Conservation (phyloP, 2,329 filamentous ascomycete genomes). For the Mollisiaceae sp. region DNA sequence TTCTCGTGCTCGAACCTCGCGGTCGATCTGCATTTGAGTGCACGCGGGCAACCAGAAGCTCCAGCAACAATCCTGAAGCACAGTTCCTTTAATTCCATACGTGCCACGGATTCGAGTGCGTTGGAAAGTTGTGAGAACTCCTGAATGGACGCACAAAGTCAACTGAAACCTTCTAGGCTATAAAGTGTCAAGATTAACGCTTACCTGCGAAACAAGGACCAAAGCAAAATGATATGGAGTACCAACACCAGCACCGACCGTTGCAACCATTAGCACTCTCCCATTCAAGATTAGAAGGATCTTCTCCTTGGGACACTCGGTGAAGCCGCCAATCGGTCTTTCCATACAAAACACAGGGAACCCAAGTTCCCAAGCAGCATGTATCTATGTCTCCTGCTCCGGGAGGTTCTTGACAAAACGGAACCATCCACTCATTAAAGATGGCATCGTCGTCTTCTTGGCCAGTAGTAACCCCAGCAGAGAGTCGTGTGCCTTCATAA, state of each 20-base stretch:
- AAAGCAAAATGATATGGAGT: slow-evolving; percentile 35
- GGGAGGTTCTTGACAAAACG: slow-evolving; percentile 44
- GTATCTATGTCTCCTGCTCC: slow-evolving; percentile 40
- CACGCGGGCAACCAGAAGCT: slow-evolving; percentile 50
- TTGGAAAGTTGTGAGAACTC: slow-evolving; percentile 35
- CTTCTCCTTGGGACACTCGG: slow-evolving; percentile 44
- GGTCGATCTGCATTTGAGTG: slow-evolving; percentile 50
- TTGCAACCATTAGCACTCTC: slow-evolving; percentile 45
- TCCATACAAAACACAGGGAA: slow-evolving; percentile 50
- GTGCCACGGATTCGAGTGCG: slow-evolving; percentile 46
- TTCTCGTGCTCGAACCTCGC: slow-evolving; percentile 50
- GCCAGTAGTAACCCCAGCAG: not conserved
- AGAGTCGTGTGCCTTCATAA: not conserved
- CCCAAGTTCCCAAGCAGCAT: slow-evolving; percentile 47
- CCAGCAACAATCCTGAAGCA: slow-evolving; percentile 43
- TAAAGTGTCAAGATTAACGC: not conserved
- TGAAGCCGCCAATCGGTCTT: slow-evolving; percentile 50
- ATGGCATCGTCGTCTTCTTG: slow-evolving; percentile 3
- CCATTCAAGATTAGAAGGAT: slow-evolving; percentile 47
- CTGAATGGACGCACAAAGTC: slow-evolving; percentile 16
- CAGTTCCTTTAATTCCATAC: slow-evolving; percentile 49
- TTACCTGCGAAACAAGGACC: slow-evolving; percentile 3
- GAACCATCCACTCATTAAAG: slow-evolving; percentile 43
- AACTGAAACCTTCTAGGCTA: not conserved
- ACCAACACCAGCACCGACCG: slow-evolving; percentile 45